phyloP scores from a whole-genome alignment of 441 rosid genomes.

The Kokia cookei region DNA sequence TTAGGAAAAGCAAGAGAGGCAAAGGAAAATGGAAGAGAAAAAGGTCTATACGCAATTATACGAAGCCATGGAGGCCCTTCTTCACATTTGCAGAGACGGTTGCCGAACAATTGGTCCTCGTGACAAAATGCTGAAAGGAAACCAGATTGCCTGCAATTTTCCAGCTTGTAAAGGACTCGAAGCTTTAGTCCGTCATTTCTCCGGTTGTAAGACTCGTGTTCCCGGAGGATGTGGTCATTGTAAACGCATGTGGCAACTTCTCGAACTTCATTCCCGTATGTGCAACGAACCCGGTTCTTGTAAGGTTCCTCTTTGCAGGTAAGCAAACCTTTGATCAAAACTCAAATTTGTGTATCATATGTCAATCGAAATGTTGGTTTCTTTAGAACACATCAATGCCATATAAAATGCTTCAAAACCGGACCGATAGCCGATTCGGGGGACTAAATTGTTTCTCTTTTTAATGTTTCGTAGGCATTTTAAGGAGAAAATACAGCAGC shows the following conservation, averaged over 20 bases:
- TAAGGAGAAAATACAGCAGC: slow-evolving; percentile 60
- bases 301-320: slow-evolving; percentile 85
- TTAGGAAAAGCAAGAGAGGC: slow-evolving; percentile 56
- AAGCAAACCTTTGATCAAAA: slow-evolving; percentile 10
- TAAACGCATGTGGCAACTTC: slow-evolving; percentile 89
- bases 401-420: too few relatives aligned
- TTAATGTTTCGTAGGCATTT: slow-evolving; percentile 37
- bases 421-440: not conserved
- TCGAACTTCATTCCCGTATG: slow-evolving; percentile 82
- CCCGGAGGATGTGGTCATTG: slow-evolving; percentile 70
- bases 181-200: slow-evolving; percentile 66
- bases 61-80: slow-evolving; percentile 85
- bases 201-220: slow-evolving; percentile 62
- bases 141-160: slow-evolving; percentile 45
- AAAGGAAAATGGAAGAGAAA: slow-evolving; percentile 49
- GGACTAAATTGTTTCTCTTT: not conserved
- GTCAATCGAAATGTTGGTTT: too few relatives aligned
- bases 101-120: slow-evolving; percentile 86
- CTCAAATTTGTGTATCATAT: too few relatives aligned
- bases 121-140: slow-evolving; percentile 52
- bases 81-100: slow-evolving; percentile 84
- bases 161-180: slow-evolving; percentile 85
- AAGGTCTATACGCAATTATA: slow-evolving; percentile 62
- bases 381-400: too few relatives aligned
- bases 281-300: slow-evolving; percentile 68